A percentile compares a stretch with the other conserved stretches of the same genome.
Conservation (phyloP, 345 rosid genomes). For the Eucalyptus curtisii region DNA sequence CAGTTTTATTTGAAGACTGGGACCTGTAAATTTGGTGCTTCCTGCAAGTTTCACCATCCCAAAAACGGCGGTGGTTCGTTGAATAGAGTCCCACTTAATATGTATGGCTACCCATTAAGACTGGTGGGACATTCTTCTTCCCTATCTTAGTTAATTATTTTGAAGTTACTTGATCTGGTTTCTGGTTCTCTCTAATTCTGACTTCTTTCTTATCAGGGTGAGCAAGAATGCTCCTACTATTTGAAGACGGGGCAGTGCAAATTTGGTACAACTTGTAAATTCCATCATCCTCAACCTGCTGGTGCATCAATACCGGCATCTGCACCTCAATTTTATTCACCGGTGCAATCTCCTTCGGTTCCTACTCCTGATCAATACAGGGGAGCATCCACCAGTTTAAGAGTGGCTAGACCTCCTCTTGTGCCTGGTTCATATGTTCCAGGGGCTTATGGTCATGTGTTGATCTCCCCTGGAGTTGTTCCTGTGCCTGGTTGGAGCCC, state of each 20-base stretch:
- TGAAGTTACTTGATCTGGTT: conserved; percentile 22
- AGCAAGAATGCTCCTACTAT: conserved; percentile 80
- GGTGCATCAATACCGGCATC: conserved; percentile 36
- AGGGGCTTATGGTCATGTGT: conserved; percentile 62
- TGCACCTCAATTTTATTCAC: conserved; percentile 44
- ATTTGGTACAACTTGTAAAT: conserved; percentile 76
- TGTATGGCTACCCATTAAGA: conserved; percentile 74
- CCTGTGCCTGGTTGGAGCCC: conserved; percentile 62
- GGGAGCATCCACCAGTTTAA: conserved; percentile 54
- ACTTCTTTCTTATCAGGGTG: neutral
- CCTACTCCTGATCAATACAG: conserved; percentile 75
- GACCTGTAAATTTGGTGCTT: conserved; percentile 85
- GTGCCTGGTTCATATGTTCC: conserved; percentile 61
- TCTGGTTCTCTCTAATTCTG: conserved; percentile 2
- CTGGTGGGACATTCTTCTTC: conserved; percentile 41
- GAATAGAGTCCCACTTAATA: conserved; percentile 40
- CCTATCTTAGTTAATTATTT: neutral
- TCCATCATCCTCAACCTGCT: conserved; percentile 75
- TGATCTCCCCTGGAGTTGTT: conserved; percentile 64
- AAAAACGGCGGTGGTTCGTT: conserved; percentile 53
- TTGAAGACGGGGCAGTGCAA: conserved; percentile 88
- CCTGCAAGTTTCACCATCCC: conserved; percentile 94
- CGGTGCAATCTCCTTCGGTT: conserved; percentile 43
- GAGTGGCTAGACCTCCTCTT: conserved; percentile 67
- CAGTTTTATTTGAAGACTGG: conserved; percentile 92